A percentile compares a stretch with the other conserved stretches of the same genome.
Conservation (phyloP, 1,284 basidiomycete species). For the Rhodotorula sp. region DNA sequence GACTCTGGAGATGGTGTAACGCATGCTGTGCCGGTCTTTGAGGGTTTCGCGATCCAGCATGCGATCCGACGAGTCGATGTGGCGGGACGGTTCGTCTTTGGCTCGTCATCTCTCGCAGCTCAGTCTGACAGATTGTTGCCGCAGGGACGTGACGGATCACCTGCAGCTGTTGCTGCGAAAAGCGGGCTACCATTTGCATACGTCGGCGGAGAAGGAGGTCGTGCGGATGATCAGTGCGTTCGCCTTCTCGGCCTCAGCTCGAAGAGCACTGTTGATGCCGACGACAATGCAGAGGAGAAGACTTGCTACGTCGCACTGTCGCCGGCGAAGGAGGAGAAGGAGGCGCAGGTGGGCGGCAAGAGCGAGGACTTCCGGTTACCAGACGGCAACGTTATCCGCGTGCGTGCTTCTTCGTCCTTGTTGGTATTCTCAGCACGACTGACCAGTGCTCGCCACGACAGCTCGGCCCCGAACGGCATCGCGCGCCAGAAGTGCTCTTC, state of each 20-base stretch:
- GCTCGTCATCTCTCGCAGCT: neutral
- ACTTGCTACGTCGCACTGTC: conserved; percentile 91
- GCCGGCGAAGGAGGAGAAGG: conserved; percentile 93
- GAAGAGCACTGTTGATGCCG: neutral
- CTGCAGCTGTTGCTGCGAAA: conserved; percentile 91
- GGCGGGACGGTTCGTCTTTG: conserved; percentile 71
- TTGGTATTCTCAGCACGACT: neutral
- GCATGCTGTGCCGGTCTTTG: conserved; percentile 97
- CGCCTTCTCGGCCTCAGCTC: too few relatives aligned
- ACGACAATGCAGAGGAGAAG: conserved; percentile 67
- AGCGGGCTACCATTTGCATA: conserved; percentile 90
- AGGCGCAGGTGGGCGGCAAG: conserved; percentile 58
- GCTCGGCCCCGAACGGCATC: conserved; percentile 92
- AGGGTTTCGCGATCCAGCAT: conserved; percentile 98
- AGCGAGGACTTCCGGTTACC: conserved; percentile 90
- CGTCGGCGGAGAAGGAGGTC: conserved; percentile 94
- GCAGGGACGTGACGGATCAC: conserved; percentile 91
- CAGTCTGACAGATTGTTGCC: neutral
- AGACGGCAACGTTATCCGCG: conserved; percentile 90
- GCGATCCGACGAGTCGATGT: conserved; percentile 94
- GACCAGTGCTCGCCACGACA: conserved; percentile 46
- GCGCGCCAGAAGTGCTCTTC: conserved; percentile 96
- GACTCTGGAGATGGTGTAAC: conserved; percentile 99
- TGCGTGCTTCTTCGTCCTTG: conserved; percentile 48
- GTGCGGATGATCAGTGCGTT: conserved; percentile 78